Evolutionary conservation across 345 rosid genomes (phyloP).

Genomic region (Bruguiera parviflora): DNA sequence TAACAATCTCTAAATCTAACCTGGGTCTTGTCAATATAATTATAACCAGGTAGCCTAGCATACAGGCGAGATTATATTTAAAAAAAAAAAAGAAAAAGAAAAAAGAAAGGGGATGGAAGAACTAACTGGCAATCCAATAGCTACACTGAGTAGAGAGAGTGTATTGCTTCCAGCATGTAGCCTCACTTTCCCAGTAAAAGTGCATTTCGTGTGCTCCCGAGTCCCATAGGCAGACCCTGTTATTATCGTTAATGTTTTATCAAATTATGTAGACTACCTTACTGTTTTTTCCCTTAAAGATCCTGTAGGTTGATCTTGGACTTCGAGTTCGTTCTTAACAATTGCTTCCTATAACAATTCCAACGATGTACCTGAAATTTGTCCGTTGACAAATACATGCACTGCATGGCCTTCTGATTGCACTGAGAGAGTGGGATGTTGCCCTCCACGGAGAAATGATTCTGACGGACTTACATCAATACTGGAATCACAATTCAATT

Average conservation of each 20-base stretch:
- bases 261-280: background rate
- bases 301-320: background rate
- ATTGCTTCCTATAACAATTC: background rate
- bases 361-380: conserved; percentile 20
- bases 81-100: too few relatives aligned
- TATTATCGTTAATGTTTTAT: background rate
- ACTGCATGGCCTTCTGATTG: conserved; percentile 29
- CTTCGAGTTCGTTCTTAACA: too few relatives aligned
- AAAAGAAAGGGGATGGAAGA: background rate
- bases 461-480: conserved; percentile 46
- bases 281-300: background rate
- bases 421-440: conserved; percentile 29
- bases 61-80: too few relatives aligned
- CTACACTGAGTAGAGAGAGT: conserved; percentile 26
- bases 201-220: conserved; percentile 15
- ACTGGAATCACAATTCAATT: conserved; percentile 24
- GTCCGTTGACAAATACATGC: conserved; percentile 30
- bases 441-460: conserved; percentile 43
- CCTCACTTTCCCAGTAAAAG: conserved; percentile 17
- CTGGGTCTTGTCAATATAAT: too few relatives aligned
- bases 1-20: too few relatives aligned
- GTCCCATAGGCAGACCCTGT: conserved; percentile 25
- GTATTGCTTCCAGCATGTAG: conserved; percentile 24
- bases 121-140: conserved; percentile 32
- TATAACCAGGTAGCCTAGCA: too few relatives aligned